Evolutionary conservation across 2,329 filamentous ascomycete species (phyloP).

Genomic region (Tolypocladium sp.): DNA sequence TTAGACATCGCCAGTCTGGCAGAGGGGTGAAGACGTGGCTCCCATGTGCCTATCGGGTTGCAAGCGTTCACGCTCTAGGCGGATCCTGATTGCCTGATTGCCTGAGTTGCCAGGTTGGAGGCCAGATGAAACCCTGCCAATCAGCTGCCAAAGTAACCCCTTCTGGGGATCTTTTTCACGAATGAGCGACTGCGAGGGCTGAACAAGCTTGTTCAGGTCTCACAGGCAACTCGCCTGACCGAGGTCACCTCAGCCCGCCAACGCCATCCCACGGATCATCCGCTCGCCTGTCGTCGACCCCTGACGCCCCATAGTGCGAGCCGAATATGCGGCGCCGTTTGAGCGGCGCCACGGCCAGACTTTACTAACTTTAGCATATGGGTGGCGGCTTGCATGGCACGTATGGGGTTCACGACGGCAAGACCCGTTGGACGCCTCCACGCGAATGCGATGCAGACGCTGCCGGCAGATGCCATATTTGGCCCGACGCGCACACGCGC

Average conservation of each 20-base stretch:
- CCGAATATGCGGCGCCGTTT: background rate
- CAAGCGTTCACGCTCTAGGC: background rate
- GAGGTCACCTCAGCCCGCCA: background rate
- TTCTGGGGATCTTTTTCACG: background rate
- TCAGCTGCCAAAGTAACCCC: background rate
- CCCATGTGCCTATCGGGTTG: background rate
- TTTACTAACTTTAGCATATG: too few species aligned
- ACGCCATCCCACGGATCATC: background rate
- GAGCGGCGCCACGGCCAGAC: too few species aligned
- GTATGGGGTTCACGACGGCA: too few species aligned
- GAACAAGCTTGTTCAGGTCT: background rate
- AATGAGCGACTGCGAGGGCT: background rate
- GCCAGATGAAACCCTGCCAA: background rate
- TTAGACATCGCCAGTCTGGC: background rate
- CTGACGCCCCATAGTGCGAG: background rate
- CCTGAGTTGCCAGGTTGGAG: background rate
- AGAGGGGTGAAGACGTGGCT: background rate
- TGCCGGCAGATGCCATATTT: too few species aligned
- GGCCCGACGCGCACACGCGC: too few species aligned
- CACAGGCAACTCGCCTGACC: background rate
- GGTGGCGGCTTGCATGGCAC: too few species aligned
- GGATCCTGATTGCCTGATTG: too few species aligned
- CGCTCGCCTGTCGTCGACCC: background rate
- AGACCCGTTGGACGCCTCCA: too few species aligned
- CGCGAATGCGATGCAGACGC: too few species aligned